Base-by-base conservation (phyloP, 371 early-diverging fungal species). In the Saksenaea oblongispora region DNA sequence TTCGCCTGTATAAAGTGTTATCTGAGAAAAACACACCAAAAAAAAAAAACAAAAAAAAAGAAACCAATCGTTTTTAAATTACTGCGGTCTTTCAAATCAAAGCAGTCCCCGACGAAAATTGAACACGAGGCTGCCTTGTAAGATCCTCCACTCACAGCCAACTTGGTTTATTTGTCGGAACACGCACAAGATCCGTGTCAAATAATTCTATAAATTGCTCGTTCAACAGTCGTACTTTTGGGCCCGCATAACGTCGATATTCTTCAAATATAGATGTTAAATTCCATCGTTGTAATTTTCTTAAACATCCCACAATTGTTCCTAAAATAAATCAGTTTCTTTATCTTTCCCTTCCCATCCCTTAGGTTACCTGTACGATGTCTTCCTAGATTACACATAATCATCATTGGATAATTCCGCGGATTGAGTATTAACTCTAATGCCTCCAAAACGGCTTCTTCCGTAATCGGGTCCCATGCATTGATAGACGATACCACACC, bases 281-380 rank as follows among this genome's bases (percentile, higher is more conserved):
- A 73, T 96, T 98, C 98, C 98, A 98, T 31, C 90, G 82, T 71
- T 98, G 98, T 37, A 98, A 82, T 75, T 98, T 98, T 64, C 98
- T 85, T 74, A 98, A 75, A 66, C 98, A 98, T 15, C 98, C 98
- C 10, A 97, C 94, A 64, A 98, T 93, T 0, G 98, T 97, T 17
- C 95, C 93, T 92, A 64, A 35, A 39, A 22, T 56, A 42, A 42
- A 5, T 5, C 18, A n/a, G 27, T 18, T 18, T 28, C n/a, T 39
- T 18, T 10, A 54, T 31, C 41, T 53, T 27, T 26, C 5, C 17
- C 39, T 28, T 2, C 31, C 31, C 44, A 15, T 18, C 41, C 2
- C 44, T 24, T 18, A 34, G 1, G 55, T 31, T 78, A 90, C 96
- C 98, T 56, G 98, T 97, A 56, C 97, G 83, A 76, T 98, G 98